Percentiles rank a stretch among this genome's conserved stretches.
phyloP scores from a whole-genome alignment of 768 basidiomycete genomes.

The Lentinula raphanica region DNA sequence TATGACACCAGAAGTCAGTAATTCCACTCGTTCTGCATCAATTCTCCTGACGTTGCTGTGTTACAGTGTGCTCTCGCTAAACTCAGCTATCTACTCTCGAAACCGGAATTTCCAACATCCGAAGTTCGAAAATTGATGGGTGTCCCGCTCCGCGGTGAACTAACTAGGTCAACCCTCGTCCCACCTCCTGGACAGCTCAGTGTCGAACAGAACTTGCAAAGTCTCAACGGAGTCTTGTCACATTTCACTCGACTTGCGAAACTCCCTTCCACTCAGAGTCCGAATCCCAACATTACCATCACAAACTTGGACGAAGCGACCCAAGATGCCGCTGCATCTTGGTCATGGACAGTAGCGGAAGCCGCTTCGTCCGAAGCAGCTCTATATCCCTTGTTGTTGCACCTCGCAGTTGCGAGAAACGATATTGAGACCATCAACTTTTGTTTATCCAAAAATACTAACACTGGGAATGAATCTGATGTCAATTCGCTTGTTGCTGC shows the following conservation, averaged over 20 bases:
- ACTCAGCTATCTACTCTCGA: constrained; percentile 84
- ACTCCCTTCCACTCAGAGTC: constrained; percentile 24
- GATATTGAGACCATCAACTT: constrained; percentile 59
- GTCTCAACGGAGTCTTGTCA: constrained; percentile 58
- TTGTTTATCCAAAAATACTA: constrained; percentile 31
- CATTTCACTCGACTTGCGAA: constrained; percentile 64
- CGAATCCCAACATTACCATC: constrained; percentile 26
- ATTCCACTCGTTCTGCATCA: not conserved
- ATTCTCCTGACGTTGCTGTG: not conserved
- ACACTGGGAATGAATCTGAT: constrained; percentile 18
- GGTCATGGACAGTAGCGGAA: constrained; percentile 78
- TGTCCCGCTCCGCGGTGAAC: constrained; percentile 82
- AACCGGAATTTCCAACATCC: constrained; percentile 61
- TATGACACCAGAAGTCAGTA: constrained; percentile 88
- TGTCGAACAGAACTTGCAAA: constrained; percentile 48
- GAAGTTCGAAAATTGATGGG: constrained; percentile 74
- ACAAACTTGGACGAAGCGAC: constrained; percentile 30
- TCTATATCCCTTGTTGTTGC: constrained; percentile 72
- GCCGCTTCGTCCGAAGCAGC: constrained; percentile 63
- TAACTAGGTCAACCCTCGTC: constrained; percentile 51
- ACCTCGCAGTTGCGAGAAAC: constrained; percentile 70
- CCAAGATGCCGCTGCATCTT: constrained; percentile 53
- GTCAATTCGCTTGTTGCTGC: constrained; percentile 19
- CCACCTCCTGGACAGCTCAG: constrained; percentile 38
- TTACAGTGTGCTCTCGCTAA: constrained; percentile 83